These are phyloP conservation scores for Trichophyton rubrum DNA, from an alignment of 2,329 filamentous ascomycete genomes.

Conservation along the genomic window DNA sequence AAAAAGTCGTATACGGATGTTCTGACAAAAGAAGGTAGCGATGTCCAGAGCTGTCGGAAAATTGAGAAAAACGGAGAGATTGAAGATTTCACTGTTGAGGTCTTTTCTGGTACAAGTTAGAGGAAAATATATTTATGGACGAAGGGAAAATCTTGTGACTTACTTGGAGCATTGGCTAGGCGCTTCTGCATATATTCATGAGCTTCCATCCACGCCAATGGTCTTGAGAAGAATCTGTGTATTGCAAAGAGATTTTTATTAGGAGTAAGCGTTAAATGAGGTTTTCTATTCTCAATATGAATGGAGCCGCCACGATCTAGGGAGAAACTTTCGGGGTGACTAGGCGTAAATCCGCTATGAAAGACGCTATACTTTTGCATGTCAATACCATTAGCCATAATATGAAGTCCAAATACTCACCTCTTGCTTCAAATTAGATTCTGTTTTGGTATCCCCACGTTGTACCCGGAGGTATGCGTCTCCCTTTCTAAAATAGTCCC, in stretches of 20 bases:
- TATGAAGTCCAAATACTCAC: not conserved
- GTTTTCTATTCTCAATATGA: slow-evolving; percentile 6
- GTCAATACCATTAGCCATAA: not conserved
- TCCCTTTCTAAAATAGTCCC: slow-evolving; percentile 3
- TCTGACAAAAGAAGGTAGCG: not conserved
- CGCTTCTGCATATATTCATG: not conserved
- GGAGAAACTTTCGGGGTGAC: not conserved
- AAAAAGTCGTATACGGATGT: slow-evolving; percentile 6
- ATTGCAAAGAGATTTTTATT: slow-evolving; percentile 7
- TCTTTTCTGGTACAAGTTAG: not conserved
- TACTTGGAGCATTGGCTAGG: not conserved
- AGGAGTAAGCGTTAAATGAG: slow-evolving; percentile 4
- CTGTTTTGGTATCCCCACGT: not conserved
- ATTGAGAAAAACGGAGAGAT: not conserved
- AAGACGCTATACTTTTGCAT: not conserved
- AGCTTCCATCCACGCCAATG: slow-evolving; percentile 8
- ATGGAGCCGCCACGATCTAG: not conserved
- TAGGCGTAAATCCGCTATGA: not conserved
- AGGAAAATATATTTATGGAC: not conserved
- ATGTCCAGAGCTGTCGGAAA: not conserved
- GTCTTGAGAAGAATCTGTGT: slow-evolving; percentile 6
- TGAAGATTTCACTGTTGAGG: not conserved
- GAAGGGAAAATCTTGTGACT: not conserved
- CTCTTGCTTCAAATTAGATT: not conserved
- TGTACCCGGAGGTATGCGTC: not conserved